These are phyloP conservation scores for Earliella scabrosa DNA, from an alignment of 1,284 basidiomycete genomes.

Conservation along the genomic window DNA sequence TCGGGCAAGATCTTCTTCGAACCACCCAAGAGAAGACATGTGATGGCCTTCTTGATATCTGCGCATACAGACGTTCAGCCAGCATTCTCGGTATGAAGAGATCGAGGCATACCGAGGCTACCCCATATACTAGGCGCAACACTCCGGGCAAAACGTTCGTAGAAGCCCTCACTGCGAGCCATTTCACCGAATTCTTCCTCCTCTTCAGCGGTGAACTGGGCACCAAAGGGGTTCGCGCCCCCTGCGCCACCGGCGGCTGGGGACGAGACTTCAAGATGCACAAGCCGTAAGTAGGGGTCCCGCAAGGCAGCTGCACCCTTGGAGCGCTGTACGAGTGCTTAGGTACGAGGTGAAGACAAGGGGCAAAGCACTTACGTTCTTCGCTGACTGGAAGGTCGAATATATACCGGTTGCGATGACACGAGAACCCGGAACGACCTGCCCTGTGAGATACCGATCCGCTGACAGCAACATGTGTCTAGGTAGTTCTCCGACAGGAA, in stretches of 20 bases:
- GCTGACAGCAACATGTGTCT: constrained; percentile 93
- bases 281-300: constrained; percentile 92
- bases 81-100: not conserved
- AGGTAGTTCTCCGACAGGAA: constrained; percentile 97
- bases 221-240: constrained; percentile 77
- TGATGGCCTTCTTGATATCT: constrained; percentile 99
- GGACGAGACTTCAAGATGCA: constrained; percentile 90
- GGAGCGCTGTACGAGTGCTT: constrained; percentile 57
- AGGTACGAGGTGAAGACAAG: not conserved
- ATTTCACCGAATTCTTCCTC: constrained; percentile 95
- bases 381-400: constrained; percentile 90
- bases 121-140: constrained; percentile 99
- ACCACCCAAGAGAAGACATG: constrained; percentile 94
- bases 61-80: constrained; percentile 10
- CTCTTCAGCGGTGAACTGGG: constrained; percentile 92
- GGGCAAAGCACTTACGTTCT: constrained; percentile 59
- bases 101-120: constrained; percentile 70
- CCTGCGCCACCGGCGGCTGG: constrained; percentile 71
- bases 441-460: constrained; percentile 89
- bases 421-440: constrained; percentile 93
- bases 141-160: constrained; percentile 92
- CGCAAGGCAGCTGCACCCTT: constrained; percentile 84
- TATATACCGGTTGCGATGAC: constrained; percentile 97
- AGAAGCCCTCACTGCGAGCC: constrained; percentile 89
- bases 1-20: constrained; percentile 99